Base-by-base conservation (phyloP, 352 stramenopile genomes). In the Albugo candida region DNA sequence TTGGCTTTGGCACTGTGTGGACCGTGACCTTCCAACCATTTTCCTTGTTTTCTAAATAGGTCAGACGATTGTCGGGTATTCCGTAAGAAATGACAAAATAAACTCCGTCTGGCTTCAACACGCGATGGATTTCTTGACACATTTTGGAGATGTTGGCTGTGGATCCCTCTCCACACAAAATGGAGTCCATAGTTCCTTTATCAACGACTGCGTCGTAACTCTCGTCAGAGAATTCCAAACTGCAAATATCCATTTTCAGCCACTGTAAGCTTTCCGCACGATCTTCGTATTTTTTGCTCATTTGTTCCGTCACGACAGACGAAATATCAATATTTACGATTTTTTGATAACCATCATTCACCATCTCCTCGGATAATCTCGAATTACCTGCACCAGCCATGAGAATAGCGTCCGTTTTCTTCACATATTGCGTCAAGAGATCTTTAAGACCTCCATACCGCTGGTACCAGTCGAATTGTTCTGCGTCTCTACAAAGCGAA, bases 281-380 rank as follows among this genome's bases (percentile, higher is more conserved):
- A 53, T 97, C 91, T 56, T 92, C 76, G 63, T 95, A 88, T 63
- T 93, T 91, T 57, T 86, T 65, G 34, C 60, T 58, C 92, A 97
- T 97, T 55, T 96, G 87, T 57, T 97, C 85, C 48, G 97, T 67
- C 27, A 94, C 83, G 45, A 96, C 83, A 50, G 92, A 71, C 31
- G 89, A 97, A 34, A 97, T 79, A 67, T 97, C 92, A 38, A 97
- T 87, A 65, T 97, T 97, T 54, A 92, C 81, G 60, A 97, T 84
- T 49, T 80, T 93, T 49, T 93, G 77, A 67, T 86, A 97, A 4
- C 82, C 89, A 61, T 97, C 89, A 54, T 95, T 92, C 42, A 89
- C 86, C 87, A 97, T 97, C 50, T 97, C 91, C 58, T 97, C 91
- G 47, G 76, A 96, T 45, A 97, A 59, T 0, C 84, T 67, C 41